Evolutionary conservation across 305 asterid genomes (phyloP).

Genomic region (Fraxinus baroniana): DNA sequence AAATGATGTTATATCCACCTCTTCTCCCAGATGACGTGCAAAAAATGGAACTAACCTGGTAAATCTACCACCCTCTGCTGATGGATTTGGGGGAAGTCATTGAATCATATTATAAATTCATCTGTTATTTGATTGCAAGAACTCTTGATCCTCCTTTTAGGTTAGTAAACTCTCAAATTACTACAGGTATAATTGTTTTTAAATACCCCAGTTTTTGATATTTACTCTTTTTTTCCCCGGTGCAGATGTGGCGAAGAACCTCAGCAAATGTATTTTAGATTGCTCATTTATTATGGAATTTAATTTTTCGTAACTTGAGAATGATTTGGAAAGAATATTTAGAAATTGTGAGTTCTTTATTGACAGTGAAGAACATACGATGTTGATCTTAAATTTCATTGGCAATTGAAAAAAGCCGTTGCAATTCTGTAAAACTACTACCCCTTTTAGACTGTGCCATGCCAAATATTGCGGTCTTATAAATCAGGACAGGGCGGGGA

Average conservation of each 20-base stretch:
- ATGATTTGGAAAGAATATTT: slow-evolving; percentile 28
- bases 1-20: slow-evolving; percentile 25
- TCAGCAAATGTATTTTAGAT: slow-evolving; percentile 16
- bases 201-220: slow-evolving; percentile 14
- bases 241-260: slow-evolving; percentile 24
- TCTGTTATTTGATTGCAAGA: slow-evolving; percentile 26
- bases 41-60: slow-evolving; percentile 15
- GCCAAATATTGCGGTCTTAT: not conserved
- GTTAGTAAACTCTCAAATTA: slow-evolving; percentile 32
- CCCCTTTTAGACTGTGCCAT: not conserved
- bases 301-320: slow-evolving; percentile 28
- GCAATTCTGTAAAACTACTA: not conserved
- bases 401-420: slow-evolving; percentile 5
- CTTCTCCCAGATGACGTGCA: slow-evolving; percentile 42
- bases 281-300: slow-evolving; percentile 13
- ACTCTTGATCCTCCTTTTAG: slow-evolving; percentile 35
- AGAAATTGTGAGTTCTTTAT: slow-evolving; percentile 18
- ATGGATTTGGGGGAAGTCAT: slow-evolving; percentile 19
- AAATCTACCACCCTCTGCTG: not conserved
- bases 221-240: slow-evolving; percentile 15
- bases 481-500: not conserved
- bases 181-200: slow-evolving; percentile 10
- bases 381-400: not conserved
- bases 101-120: slow-evolving; percentile 12
- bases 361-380: not conserved